Evolutionary conservation across 345 rosid genomes (phyloP).

Genomic region (Toxicodendron radicans): DNA sequence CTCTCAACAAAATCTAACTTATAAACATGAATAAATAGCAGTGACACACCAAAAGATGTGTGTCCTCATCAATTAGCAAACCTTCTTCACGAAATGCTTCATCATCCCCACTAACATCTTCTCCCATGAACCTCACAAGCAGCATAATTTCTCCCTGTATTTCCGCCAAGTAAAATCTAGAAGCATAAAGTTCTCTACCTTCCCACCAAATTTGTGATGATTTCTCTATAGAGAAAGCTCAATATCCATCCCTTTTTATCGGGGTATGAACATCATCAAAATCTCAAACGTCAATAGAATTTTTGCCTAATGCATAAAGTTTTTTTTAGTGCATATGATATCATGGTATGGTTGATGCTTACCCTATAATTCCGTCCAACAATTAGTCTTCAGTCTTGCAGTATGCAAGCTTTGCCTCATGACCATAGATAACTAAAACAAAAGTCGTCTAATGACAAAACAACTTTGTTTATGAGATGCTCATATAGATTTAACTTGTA

Average conservation of each 20-base stretch:
- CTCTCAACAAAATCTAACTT: conserved; percentile 6
- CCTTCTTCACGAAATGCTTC: conserved; percentile 7
- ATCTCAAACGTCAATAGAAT: conserved; percentile 10
- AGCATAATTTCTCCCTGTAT: conserved; percentile 18
- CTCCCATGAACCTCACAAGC: conserved; percentile 15
- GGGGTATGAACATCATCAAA: background rate
- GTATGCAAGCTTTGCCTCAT: background rate
- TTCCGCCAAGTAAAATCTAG: conserved; percentile 20
- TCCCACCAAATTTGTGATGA: background rate
- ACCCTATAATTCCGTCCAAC: conserved; percentile 12
- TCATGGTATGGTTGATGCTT: background rate
- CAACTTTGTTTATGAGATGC: background rate
- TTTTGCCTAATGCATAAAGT: background rate
- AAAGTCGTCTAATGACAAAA: background rate
- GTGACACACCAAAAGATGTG: conserved; percentile 23
- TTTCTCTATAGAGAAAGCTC: background rate
- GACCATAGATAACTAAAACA: background rate
- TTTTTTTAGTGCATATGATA: background rate
- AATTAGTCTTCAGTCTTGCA: background rate
- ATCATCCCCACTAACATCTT: conserved; percentile 18
- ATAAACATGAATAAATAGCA: conserved; percentile 14
- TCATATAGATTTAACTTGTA: background rate
- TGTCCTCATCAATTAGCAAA: conserved; percentile 12
- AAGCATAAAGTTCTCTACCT: background rate
- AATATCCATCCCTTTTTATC: background rate